Base-by-base conservation (phyloP, 148 eudicot species). In the Rhododendron griersonianum region DNA sequence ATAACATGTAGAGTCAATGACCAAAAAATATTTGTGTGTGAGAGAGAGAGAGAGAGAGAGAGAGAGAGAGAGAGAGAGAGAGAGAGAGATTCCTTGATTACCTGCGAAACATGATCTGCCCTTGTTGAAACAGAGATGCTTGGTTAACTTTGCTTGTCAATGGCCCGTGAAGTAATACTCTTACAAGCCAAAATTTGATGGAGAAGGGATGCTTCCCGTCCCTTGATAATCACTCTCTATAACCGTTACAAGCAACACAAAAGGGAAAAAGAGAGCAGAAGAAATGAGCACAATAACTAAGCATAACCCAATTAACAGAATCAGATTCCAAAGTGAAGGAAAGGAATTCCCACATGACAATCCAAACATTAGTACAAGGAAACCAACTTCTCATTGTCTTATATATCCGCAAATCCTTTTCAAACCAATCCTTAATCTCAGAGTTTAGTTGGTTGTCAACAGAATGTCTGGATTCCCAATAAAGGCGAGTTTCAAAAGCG, bases 261-360 rank as follows among this genome's bases (percentile, higher is more conserved):
- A 15, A 61, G 11, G 86, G 21, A 35, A 50, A 33, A 6, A 30
- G 25, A 25, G n/a, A 35, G 80, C 28, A 11, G 25, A 67, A 86
- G 67, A 69, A 86, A 79, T 23, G 19, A 81, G 78, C 30, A 65
- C 78, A 28, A 1, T 1, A 71, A 33, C 15, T 15, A 57, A 28
- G 51, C 71, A 63, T 11, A 9, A 35, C 83, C 77, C 44, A 39
- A 87, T 47, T 67, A 33, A 78, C 30, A 87, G 90, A 87, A 89
- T 89, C 86, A 75, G 87, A 89, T 89, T 89, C 87, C 89, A 63
- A 81, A 69, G 23, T n/a, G 37, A 13, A 71, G 33, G 23, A 71
- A 55, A 81, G 25, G 71, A 81, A 81, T 18, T 81, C 74, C 84
- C 37, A 71, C 53, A 37, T 86, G 28, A 81, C 74, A 81, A 82